Evolutionary conservation across 2,329 filamentous ascomycete species (phyloP), one percentile per base, ranked within the genome.

Genomic region (Colletotrichum tamarilloi): DNA sequence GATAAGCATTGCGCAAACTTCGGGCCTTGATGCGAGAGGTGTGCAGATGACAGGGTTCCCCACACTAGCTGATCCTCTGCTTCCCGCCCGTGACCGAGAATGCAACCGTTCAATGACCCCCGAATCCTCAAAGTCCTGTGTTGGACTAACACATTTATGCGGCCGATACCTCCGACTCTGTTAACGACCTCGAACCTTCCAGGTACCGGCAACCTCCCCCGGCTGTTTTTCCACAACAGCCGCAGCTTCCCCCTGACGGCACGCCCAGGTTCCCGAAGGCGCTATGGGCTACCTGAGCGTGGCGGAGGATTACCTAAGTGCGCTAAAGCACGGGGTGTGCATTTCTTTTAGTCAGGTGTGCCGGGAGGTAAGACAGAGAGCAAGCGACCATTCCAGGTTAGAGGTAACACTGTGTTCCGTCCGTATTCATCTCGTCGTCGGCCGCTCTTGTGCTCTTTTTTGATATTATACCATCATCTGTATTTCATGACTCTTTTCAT

Each of bases 301-400:
- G 42, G 42, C 32, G 42, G 49, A 35, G 56, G 46, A 72, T 72
- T 72, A 72, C 65, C 65, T 72, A 68, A 72, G 58, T 28, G 22
- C 58, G 58, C 69, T 63, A 63, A 63, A 38, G 38, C 64, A 38
- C 35, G 38, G 69, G 38, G 65, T 49, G 38, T 58, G 24, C 24
- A 38, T 68, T 57, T 68, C 58, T 63, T 59, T 58, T 63, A 52
- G 65, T 72, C 69, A 72, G 69, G 52, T 68, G 69, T 52, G n/a
- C 26, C 26, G 16, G 62, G 26, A 62, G n/a, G 49, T 32, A 28
- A 32, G 49, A 65, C 62, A 56, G 19, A 32, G 35, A 49, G 42
- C 55, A 9, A 19, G 24, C 62, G 28, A 63, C 26, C 38, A 42
- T 42, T 26, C 26, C 42, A 42, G 38, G 38, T 19, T 42, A 19